These are phyloP conservation scores for Psilocybe cyanescens DNA, from an alignment of 768 basidiomycete genomes.

Conservation along the genomic window DNA sequence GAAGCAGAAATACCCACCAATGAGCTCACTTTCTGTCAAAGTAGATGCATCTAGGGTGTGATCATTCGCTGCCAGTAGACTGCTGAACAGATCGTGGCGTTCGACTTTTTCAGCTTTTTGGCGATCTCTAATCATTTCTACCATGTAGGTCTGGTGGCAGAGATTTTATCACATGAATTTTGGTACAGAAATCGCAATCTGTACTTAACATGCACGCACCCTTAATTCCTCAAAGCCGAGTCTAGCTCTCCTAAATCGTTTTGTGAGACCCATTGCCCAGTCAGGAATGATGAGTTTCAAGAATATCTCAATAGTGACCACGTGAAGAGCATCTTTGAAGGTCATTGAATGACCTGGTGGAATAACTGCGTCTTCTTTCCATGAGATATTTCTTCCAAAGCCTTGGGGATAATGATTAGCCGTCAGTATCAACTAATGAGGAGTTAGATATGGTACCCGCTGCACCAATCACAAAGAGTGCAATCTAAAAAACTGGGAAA, in stretches of 20 bases:
- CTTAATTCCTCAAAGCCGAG: conserved; percentile 47
- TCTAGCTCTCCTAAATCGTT: conserved; percentile 31
- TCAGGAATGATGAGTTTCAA: conserved; percentile 42
- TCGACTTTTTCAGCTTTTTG: conserved; percentile 38
- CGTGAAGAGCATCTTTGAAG: conserved; percentile 53
- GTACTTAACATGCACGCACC: conserved; percentile 27
- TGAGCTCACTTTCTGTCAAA: conserved; percentile 47
- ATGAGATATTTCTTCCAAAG: conserved; percentile 55
- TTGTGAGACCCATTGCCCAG: conserved; percentile 40
- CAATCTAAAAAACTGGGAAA: conserved; percentile 38
- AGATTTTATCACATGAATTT: background rate
- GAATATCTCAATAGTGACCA: conserved; percentile 40
- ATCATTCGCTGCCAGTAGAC: conserved; percentile 53
- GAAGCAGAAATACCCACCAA: conserved; percentile 26
- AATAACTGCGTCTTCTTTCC: conserved; percentile 41
- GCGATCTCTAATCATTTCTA: conserved; percentile 56
- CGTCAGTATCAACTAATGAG: background rate
- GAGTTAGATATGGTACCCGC: conserved; percentile 41
- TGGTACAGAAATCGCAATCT: background rate
- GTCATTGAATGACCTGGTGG: conserved; percentile 49
- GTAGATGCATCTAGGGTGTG: conserved; percentile 35
- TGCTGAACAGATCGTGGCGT: conserved; percentile 55
- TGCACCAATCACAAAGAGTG: conserved; percentile 57
- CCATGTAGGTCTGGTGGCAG: conserved; percentile 39
- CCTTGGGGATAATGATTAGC: conserved; percentile 29